Evolutionary conservation across 805 yeast species (phyloP).

Genomic region (Metschnikowia dekortorum): DNA sequence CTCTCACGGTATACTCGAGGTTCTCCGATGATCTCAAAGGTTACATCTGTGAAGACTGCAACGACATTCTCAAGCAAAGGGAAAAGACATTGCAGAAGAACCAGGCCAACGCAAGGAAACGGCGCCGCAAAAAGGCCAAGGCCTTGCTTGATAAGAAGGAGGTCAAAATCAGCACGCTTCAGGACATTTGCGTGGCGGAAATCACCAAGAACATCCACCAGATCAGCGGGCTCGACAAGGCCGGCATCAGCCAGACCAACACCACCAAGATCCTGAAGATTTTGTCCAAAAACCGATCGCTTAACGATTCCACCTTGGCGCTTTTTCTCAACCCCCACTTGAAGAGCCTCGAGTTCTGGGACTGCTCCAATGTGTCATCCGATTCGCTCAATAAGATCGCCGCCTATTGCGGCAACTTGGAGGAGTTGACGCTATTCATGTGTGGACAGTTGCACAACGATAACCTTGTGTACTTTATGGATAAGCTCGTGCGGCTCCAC

Average conservation of each 20-base stretch:
- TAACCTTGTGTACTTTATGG: constrained; percentile 57
- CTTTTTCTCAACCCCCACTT: constrained; percentile 65
- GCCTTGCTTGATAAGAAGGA: constrained; percentile 74
- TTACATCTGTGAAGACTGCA: constrained; percentile 62
- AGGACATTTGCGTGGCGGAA: constrained; percentile 71
- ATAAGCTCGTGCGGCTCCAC: constrained; percentile 52
- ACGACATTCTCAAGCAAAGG: constrained; percentile 36
- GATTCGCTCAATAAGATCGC: constrained; percentile 68
- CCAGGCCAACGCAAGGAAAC: constrained; percentile 63
- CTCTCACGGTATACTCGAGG: constrained; percentile 64
- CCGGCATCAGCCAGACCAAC: constrained; percentile 78
- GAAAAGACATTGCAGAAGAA: constrained; percentile 46
- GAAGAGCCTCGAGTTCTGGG: constrained; percentile 73
- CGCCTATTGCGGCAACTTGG: constrained; percentile 71
- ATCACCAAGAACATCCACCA: constrained; percentile 65
- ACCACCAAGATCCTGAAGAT: constrained; percentile 70
- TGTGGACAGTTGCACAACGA: constrained; percentile 89
- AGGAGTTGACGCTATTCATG: constrained; percentile 69
- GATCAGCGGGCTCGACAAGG: constrained; percentile 61
- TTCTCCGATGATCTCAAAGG: constrained; percentile 51
- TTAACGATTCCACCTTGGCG: constrained; percentile 66
- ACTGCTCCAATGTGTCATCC: constrained; percentile 74
- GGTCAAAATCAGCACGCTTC: constrained; percentile 63
- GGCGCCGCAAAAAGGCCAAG: constrained; percentile 74
- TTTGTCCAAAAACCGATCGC: constrained; percentile 74